Evolutionary conservation across 768 basidiomycete genomes (phyloP), one percentile per base, ranked within the genome.

Genomic region (Pulveroboletus sp.): DNA sequence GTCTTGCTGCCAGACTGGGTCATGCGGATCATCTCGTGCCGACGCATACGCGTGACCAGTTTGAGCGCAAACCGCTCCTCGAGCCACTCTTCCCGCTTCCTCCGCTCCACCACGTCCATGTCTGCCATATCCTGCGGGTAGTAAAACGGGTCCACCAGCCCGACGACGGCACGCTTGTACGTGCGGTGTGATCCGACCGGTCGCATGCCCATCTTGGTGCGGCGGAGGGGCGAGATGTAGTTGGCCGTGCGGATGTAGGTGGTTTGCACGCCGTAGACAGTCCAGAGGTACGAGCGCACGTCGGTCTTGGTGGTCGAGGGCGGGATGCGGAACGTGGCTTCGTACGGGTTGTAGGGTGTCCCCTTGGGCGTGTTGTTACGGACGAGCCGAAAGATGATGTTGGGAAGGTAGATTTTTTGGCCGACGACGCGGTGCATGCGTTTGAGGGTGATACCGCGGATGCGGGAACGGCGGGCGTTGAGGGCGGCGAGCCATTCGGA

Each of bases 211-310:
- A 56, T 21, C 24, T 43, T 53, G 0, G 51, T 55, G 34, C 75
- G 69, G 10, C 63, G 61, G 17, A 78, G 59, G 37, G 84, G 80
- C 1, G 85, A 78, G 50, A 85, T 72, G 59, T 92, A 91, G 72
- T 89, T 90, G 75, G 90, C 89, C n/a, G 94, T 97, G 43, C 94
- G 90, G 53, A 97, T 91, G 67, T 94, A 97, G 7, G 93, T 95
- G 50, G 88, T 87, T 61, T 84, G 74, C 39, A 97, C 83, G 52
- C 90, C 89, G 58, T 97, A 97, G n/a, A 86, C 79, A 29, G 91
- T 78, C 43, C 71, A 70, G 40, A 97, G 80, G 64, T 95, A 93
- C 0, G 87, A 86, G 34, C 92, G 85, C 32, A 97, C 72, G 70
- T 97, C 94, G 48, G 87, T 90, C 71, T 97, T 97, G 36, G 93